phyloP scores from a whole-genome alignment of 2,329 filamentous ascomycete species.

The Rhinocladiella similis region DNA sequence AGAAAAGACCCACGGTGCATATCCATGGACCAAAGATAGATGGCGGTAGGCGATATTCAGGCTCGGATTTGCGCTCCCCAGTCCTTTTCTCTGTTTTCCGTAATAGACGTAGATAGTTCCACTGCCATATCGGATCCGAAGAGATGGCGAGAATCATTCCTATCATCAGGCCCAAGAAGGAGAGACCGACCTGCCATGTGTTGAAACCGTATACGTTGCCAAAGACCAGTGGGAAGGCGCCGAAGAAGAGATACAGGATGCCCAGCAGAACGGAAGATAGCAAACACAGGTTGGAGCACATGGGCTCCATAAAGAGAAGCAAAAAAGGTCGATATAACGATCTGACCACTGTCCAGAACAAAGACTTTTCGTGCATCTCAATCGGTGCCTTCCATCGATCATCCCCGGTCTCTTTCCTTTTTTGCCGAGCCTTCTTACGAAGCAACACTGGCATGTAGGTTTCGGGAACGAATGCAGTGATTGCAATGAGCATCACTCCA shows the following conservation, averaged over 20 bases:
- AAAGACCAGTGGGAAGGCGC: slow-evolving; percentile 46
- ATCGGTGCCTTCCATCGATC: slow-evolving; percentile 68
- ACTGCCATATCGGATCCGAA: slow-evolving; percentile 50
- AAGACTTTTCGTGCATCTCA: slow-evolving; percentile 66
- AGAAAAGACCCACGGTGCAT: slow-evolving; percentile 79
- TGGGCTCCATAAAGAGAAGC: slow-evolving; percentile 43
- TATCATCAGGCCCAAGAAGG: slow-evolving; percentile 51
- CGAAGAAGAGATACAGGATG: slow-evolving; percentile 44
- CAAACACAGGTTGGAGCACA: slow-evolving; percentile 43
- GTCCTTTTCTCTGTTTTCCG: slow-evolving; percentile 37
- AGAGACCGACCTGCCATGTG: slow-evolving; percentile 34
- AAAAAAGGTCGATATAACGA: slow-evolving; percentile 57
- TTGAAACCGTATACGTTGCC: slow-evolving; percentile 41
- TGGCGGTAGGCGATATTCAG: slow-evolving; percentile 81
- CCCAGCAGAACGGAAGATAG: slow-evolving; percentile 44
- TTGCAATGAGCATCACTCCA: slow-evolving; percentile 57
- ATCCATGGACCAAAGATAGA: slow-evolving; percentile 71
- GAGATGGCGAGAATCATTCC: slow-evolving; percentile 47
- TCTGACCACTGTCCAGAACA: slow-evolving; percentile 54
- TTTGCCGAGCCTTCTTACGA: slow-evolving; percentile 63
- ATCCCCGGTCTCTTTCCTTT: slow-evolving; percentile 71
- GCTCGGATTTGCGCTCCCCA: slow-evolving; percentile 61
- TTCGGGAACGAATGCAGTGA: slow-evolving; percentile 72
- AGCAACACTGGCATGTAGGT: slow-evolving; percentile 76
- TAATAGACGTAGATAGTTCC: slow-evolving; percentile 44